phyloP scores from a whole-genome alignment of 2,329 filamentous ascomycete genomes.

The Penicillium frequentans region DNA sequence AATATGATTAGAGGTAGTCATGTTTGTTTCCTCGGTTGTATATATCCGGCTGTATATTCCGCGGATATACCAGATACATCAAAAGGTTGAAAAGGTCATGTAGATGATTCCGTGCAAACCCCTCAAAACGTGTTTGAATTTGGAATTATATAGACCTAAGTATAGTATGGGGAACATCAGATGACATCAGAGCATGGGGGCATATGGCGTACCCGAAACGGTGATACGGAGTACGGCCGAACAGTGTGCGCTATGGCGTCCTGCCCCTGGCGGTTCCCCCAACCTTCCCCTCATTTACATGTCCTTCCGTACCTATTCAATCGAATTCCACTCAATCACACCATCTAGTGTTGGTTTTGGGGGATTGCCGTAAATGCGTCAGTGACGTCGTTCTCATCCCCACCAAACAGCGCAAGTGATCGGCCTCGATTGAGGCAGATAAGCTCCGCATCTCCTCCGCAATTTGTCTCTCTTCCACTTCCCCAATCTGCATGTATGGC shows the following conservation, averaged over 20 bases:
- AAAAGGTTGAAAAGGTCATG: background rate
- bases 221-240: conserved; percentile 10
- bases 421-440: conserved; percentile 26
- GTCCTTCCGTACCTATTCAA: background rate
- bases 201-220: background rate
- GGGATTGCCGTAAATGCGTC: conserved; percentile 1
- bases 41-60: background rate
- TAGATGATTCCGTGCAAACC: background rate
- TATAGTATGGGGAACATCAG: background rate
- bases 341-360: background rate
- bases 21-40: background rate
- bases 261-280: conserved; percentile 20
- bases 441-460: conserved; percentile 32
- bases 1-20: background rate
- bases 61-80: background rate
- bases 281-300: conserved; percentile 32
- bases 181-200: background rate
- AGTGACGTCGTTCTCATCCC: conserved; percentile 23
- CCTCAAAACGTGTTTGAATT: background rate
- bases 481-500: conserved; percentile 52
- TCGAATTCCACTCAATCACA: background rate
- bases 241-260: conserved; percentile 12
- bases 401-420: conserved; percentile 24
- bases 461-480: conserved; percentile 20
- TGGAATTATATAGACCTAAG: too few species aligned